Percentiles rank a stretch among this genome's conserved stretches.
Conservation (phyloP, 73 alveolate genomes). For the Paraurostyla sp. region DNA sequence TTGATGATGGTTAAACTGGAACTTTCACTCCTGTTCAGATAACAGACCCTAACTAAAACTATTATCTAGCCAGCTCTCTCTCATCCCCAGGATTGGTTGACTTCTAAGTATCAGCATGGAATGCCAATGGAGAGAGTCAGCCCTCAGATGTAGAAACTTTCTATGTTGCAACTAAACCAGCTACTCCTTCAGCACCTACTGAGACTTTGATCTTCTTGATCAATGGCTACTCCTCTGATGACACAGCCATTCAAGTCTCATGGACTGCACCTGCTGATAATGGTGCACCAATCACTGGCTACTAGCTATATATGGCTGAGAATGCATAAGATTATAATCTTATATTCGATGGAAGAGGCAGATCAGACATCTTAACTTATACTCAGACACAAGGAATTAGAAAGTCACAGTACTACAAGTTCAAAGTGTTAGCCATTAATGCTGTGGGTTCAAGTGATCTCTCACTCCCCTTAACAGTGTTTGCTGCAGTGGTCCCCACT, state of each 20-base stretch:
- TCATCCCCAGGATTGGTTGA: constrained; percentile 69
- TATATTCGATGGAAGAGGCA: constrained; percentile 75
- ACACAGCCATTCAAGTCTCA: constrained; percentile 64
- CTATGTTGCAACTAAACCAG: constrained; percentile 79
- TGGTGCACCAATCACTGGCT: constrained; percentile 80
- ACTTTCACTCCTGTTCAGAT: constrained; percentile 29
- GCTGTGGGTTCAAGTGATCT: constrained; percentile 56
- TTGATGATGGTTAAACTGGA: constrained; percentile 79
- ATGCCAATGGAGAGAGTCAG: constrained; percentile 78
- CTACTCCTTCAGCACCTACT: constrained; percentile 75
- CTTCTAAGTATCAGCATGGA: constrained; percentile 73
- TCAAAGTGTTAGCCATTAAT: constrained; percentile 70
- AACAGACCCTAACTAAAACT: constrained; percentile 49
- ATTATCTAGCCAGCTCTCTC: constrained; percentile 49
- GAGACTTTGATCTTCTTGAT: constrained; percentile 35
- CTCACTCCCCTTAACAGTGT: constrained; percentile 8
- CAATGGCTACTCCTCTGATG: constrained; percentile 27
- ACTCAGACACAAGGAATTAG: constrained; percentile 22
- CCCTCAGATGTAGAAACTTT: constrained; percentile 61
- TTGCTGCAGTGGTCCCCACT: constrained; percentile 72
- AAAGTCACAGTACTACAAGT: constrained; percentile 57
- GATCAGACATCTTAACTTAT: constrained; percentile 67
- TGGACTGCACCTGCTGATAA: constrained; percentile 81
- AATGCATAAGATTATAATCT: constrained; percentile 48
- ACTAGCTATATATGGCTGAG: constrained; percentile 67